phyloP scores from a whole-genome alignment of 352 stramenopile species.

The Saprolegnia parasitica region DNA sequence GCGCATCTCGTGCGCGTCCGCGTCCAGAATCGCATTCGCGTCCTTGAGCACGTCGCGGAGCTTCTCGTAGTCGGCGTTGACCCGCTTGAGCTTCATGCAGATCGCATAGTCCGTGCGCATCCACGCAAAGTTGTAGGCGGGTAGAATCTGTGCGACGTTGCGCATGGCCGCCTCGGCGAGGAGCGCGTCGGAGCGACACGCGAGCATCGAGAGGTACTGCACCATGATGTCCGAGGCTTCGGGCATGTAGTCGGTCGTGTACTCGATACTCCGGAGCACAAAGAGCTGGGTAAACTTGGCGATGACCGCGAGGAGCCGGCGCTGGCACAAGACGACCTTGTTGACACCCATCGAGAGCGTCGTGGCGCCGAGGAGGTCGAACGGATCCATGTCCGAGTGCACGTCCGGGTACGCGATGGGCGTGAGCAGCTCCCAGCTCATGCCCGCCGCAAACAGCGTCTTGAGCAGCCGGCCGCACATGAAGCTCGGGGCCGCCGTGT shows the following conservation, averaged over 20 bases:
- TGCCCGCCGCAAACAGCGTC: slow-evolving; percentile 16
- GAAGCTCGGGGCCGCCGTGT: slow-evolving; percentile 7
- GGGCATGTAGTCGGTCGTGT: slow-evolving; percentile 1
- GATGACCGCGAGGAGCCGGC: slow-evolving; percentile 5
- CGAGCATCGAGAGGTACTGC: slow-evolving; percentile 21
- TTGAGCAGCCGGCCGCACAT: slow-evolving; percentile 2
- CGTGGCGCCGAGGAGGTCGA: slow-evolving; percentile 14
- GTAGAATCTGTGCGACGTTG: slow-evolving; percentile 21
- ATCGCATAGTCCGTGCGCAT: background rate
- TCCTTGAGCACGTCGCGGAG: background rate
- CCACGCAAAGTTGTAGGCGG: slow-evolving; percentile 19
- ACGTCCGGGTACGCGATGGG: background rate
- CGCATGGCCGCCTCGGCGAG: slow-evolving; percentile 22
- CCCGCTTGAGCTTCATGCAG: slow-evolving; percentile 12
- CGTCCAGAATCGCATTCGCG: slow-evolving; percentile 11
- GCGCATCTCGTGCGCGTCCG: slow-evolving; percentile 1
- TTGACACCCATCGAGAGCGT: background rate
- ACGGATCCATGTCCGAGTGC: slow-evolving; percentile 17
- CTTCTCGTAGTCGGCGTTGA: background rate
- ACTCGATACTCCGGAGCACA: slow-evolving; percentile 14
- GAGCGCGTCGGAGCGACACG: background rate
- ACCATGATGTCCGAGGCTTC: slow-evolving; percentile 14
- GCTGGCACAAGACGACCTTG: slow-evolving; percentile 17
- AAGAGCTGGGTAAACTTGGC: slow-evolving; percentile 19
- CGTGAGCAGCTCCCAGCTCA: slow-evolving; percentile 18